Percentiles rank a stretch among this genome's conserved stretches.
These are phyloP conservation scores for Naganishia antarctica DNA, from an alignment of 768 basidiomycete genomes.

Conservation along the genomic window DNA sequence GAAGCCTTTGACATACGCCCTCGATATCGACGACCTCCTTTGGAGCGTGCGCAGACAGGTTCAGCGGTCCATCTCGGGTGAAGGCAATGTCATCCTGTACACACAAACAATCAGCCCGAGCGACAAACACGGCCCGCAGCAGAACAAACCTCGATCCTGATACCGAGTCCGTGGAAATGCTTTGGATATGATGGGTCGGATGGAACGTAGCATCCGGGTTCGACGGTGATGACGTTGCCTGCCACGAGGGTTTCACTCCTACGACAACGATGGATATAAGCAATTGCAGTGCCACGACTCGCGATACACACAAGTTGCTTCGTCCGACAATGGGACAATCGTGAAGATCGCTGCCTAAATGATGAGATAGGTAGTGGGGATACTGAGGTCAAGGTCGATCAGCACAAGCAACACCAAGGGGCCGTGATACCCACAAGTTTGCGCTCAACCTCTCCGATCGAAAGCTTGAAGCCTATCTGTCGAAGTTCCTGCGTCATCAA, in stretches of 20 bases:
- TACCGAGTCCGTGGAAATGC: slow-evolving; percentile 82
- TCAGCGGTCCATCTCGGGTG: slow-evolving; percentile 39
- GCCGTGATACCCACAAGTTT: slow-evolving; percentile 50
- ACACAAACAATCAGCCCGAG: background rate
- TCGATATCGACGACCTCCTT: slow-evolving; percentile 50
- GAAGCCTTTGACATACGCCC: slow-evolving; percentile 44
- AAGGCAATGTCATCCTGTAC: slow-evolving; percentile 48
- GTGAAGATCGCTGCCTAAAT: slow-evolving; percentile 89
- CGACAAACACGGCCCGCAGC: background rate
- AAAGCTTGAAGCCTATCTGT: slow-evolving; percentile 68
- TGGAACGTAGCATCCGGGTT: slow-evolving; percentile 83
- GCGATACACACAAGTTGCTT: background rate
- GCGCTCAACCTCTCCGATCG: slow-evolving; percentile 61
- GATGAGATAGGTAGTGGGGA: slow-evolving; percentile 88
- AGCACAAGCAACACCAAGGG: background rate
- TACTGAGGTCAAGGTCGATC: slow-evolving; percentile 52
- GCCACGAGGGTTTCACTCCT: slow-evolving; percentile 53
- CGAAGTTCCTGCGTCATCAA: slow-evolving; percentile 67
- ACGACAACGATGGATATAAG: background rate
- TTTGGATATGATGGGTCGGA: slow-evolving; percentile 70
- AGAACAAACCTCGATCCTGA: slow-evolving; percentile 73
- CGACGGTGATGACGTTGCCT: slow-evolving; percentile 90
- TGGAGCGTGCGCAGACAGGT: slow-evolving; percentile 46
- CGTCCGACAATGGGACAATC: slow-evolving; percentile 58
- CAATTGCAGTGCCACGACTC: too few species aligned